These are phyloP conservation scores for Corynascus novoguineensis DNA, from an alignment of 495 filamentous ascomycete genomes.

Conservation along the genomic window DNA sequence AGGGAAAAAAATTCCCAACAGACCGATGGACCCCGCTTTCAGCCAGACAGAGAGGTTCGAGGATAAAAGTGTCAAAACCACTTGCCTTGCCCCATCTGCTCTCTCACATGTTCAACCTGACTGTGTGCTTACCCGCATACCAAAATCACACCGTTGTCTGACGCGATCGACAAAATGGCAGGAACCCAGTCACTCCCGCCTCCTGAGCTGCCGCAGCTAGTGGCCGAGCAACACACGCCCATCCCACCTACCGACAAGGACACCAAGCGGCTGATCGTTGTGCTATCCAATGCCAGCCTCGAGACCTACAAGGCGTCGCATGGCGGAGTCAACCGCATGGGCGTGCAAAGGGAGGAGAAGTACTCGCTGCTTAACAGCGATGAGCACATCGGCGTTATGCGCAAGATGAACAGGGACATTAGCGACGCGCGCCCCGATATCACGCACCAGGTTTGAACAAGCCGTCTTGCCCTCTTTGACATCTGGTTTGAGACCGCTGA, in stretches of 20 bases:
- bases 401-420: constrained; percentile 98
- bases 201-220: constrained; percentile 79
- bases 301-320: constrained; percentile 90
- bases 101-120: background rate
- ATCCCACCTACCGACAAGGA: constrained; percentile 83
- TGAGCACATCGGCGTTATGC: constrained; percentile 97
- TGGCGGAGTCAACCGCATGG: constrained; percentile 55
- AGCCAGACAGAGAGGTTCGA: background rate
- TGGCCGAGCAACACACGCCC: constrained; percentile 84
- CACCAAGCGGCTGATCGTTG: constrained; percentile 84
- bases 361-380: constrained; percentile 96
- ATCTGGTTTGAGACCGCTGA: constrained; percentile 15
- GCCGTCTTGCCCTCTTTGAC: constrained; percentile 12
- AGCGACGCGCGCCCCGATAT: constrained; percentile 97
- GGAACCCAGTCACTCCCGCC: constrained; percentile 90
- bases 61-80: background rate
- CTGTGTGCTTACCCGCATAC: no score
- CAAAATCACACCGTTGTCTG: constrained; percentile 14
- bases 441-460: constrained; percentile 79
- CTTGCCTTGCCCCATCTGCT: background rate
- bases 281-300: constrained; percentile 93
- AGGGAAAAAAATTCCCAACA: background rate
- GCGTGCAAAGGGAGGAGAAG: constrained; percentile 75
- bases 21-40: constrained; percentile 5
- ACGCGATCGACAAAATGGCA: constrained; percentile 27